Percentiles rank a stretch among this genome's conserved stretches.
phyloP scores from a whole-genome alignment of 495 filamentous ascomycete species.

The Penicillium coffeae region DNA sequence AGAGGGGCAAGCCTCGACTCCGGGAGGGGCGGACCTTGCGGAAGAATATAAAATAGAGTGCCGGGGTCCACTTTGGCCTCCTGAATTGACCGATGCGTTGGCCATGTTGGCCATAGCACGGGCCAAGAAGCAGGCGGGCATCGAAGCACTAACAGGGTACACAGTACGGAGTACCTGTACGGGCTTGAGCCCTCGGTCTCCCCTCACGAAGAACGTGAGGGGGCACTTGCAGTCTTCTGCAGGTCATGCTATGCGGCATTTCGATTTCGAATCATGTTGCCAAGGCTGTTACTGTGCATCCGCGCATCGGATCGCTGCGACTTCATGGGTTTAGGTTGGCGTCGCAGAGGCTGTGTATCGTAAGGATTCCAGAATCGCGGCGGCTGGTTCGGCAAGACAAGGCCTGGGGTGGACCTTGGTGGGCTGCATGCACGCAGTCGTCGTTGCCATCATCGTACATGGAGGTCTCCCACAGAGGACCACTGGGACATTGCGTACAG shows the following conservation, averaged over 20 bases:
- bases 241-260: background rate
- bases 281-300: too few species aligned
- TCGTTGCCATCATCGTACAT: background rate
- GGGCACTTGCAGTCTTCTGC: background rate
- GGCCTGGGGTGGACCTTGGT: background rate
- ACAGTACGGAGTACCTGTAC: too few species aligned
- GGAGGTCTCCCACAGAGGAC: background rate
- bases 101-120: slow-evolving; percentile 12
- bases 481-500: too few species aligned
- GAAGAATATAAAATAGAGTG: slow-evolving; percentile 18
- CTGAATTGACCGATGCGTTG: slow-evolving; percentile 29
- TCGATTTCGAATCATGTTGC: too few species aligned
- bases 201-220: background rate
- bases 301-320: too few species aligned
- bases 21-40: slow-evolving; percentile 19
- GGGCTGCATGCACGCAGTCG: background rate
- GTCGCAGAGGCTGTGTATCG: too few species aligned
- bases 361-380: background rate
- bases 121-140: slow-evolving; percentile 2
- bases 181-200: too few species aligned
- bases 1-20: slow-evolving; percentile 7
- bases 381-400: background rate
- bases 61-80: slow-evolving; percentile 18
- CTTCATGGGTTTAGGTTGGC: too few species aligned
- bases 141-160: too few species aligned